Base-by-base conservation (phyloP, 2,329 filamentous ascomycete species). In the Fusarium austroafricanum region DNA sequence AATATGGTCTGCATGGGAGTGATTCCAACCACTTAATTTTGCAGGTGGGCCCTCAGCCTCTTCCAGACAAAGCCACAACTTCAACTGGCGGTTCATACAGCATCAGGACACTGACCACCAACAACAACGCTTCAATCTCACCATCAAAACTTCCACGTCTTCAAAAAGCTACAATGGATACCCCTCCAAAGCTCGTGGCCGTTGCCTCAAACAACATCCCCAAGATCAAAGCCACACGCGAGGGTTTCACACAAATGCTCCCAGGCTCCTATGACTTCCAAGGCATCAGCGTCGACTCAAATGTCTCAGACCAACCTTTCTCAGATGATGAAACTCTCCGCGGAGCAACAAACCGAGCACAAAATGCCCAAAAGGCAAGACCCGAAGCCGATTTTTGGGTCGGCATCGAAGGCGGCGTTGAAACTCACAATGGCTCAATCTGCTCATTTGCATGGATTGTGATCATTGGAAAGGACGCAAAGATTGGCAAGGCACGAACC, bases 361-460 rank as follows among this genome's bases (percentile, higher is more conserved):
- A 63, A 11, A 77, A 77, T 52, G 79, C 79, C 8, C 74, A 69
- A n/a, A 50, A 61, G 10, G 53, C 61, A 39, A 67, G 73, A 20
- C 75, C 77, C 3, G 65, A 75, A 21, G 80, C 77, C 2, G 75
- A 80, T 43, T 82, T 74, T 64, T 82, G 79, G 77, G 69, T 82
- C 33, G 80, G 80, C 7, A 75, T 82, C 18, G 80, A 82, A 64
- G 80, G 80, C 20, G 80, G 80, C 4, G 74, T 82, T 6, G 77
- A 80, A 35, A 67, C 70, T 11, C 63, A 66, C n/a, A 59, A 61
- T 10, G 58, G 63, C 14, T 65, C 73, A 10, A 69, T 81, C 23
- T 71, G 75, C 55, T 77, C 76, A 11, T 82, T 82, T 69, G 80
- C 80, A 3, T 82, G 80, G 80, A 72, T 82, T 11, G 78, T 78